Base-by-base conservation (phyloP, 306 rosid species). In the Cicer yamashitae region DNA sequence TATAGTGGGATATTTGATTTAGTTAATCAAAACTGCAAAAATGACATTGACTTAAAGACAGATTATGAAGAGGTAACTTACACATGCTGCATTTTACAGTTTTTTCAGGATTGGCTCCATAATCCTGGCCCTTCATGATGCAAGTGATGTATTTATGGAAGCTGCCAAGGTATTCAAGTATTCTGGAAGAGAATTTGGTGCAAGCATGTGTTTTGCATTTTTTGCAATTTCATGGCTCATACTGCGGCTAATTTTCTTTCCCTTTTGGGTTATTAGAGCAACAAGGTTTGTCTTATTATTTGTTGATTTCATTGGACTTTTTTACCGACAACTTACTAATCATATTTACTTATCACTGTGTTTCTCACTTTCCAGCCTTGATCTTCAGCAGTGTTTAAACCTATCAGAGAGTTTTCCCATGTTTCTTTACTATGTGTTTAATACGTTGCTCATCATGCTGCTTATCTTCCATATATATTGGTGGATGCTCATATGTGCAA, bases 131-230 rank as follows among this genome's bases (percentile, higher is more conserved):
- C 91, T 91, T 77, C 98, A 94, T 79, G 99, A 94, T 74, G 96
- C 86, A n/a, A 92, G 99, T 60, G 99, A 92, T 46, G 88, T 94
- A 45, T 94, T 90, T 85, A n/a, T 94, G 98, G 99, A 94, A 90
- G 89, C 92, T 73, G 99, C 99, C 22, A 94, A 94, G 88, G 82
- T 94, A 79, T 94, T 92, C 87, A 94, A 94, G 79, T 94, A 94
- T 86, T 88, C 96, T 50, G 98, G 86, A 78, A 90, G 87, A 67
- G 97, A 94, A 80, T 86, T 94, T 77, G 91, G 75, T 59, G 98
- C 99, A 70, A 94, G 99, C 53, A 91, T 90, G 71, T 80, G 73
- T 65, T 94, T 94, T 81, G 99, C 96, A 66, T 82, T 74, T 50
- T 94, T 94, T 84, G 91, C 97, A 56, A 43, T 90, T 80, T 85